Evolutionary conservation across 148 eudicot genomes (phyloP), one percentile per base, ranked within the genome.

Genomic region (Tetragonia tetragonoides): DNA sequence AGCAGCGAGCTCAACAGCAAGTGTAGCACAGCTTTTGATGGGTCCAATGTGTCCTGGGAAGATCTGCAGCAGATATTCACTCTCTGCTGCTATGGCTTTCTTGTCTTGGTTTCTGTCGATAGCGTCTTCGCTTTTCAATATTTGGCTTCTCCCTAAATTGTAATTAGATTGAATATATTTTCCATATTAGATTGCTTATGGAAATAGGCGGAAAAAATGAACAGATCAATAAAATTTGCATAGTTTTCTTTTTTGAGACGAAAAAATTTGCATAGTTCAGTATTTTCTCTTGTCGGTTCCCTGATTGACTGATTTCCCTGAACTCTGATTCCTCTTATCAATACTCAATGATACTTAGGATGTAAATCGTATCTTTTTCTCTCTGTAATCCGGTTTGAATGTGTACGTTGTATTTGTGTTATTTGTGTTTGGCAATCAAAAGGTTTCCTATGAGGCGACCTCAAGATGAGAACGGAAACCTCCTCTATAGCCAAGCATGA

Each of bases 61-160:
- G 77, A 72, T 87, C 73, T 92, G 97, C 84, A 81, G 77, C 34
- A 73, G 98, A 85, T 94, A 92, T 75, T 90, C 90, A 20, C 84
- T 94, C 40, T 89, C 98, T 0, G 93, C 97, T 37, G 88, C 93
- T 28, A 90, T 94, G 95, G 92, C 97, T 37, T 92, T 92, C 87
- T 81, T 92, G 86, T 87, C 94, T 63, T 95, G 99, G 92, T 89
- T 84, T 64, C 74, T 95, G 39, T 91, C 91, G 2, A 66, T 91
- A 37, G 88, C 94, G 3, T 91, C 97, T 6, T 90, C 93, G 56
- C 94, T 95, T 80, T 89, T 91, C 77, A 95, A 95, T 76, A 78
- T 93, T 23, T 95, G 97, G 97, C 84, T 91, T 73, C 97, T 95
- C 62, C 90, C 89, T 1, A 81, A 65, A 67, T 74, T 86, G 40